A percentile compares a stretch with the other conserved stretches of the same genome.
Evolutionary conservation across 2,329 filamentous ascomycete species (phyloP).

Genomic region (Bipolaris victoriae): DNA sequence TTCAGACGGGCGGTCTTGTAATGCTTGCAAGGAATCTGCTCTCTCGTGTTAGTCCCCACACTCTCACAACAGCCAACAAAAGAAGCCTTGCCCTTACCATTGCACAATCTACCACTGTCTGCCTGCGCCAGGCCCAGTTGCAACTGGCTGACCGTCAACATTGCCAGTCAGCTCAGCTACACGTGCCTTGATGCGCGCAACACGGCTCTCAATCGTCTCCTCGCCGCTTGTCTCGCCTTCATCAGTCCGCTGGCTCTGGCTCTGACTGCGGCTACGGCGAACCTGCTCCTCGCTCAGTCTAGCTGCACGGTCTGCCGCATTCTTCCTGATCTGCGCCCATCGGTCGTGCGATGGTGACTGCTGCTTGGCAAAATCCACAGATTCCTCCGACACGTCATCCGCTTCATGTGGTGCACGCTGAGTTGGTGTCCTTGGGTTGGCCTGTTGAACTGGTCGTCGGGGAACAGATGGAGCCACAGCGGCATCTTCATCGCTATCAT

Average conservation of each 20-base stretch:
- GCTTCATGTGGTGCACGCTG: slow-evolving; percentile 23
- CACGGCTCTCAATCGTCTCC: slow-evolving; percentile 95
- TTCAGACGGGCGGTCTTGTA: slow-evolving; percentile 20
- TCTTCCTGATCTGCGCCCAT: slow-evolving; percentile 96
- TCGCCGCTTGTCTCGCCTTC: slow-evolving; percentile 93
- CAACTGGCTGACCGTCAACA: slow-evolving; percentile 34
- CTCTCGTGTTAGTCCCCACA: not conserved
- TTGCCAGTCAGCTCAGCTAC: slow-evolving; percentile 87
- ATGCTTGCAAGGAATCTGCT: slow-evolving; percentile 16
- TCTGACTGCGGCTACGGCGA: slow-evolving; percentile 61
- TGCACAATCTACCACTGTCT: slow-evolving; percentile 26
- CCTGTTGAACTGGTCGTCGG: slow-evolving; percentile 30
- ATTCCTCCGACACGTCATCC: slow-evolving; percentile 52
- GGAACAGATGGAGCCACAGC: slow-evolving; percentile 30
- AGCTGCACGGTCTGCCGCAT: slow-evolving; percentile 81
- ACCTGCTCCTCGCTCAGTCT: slow-evolving; percentile 70
- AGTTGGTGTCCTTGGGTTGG: slow-evolving; percentile 25
- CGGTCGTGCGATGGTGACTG: slow-evolving; percentile 67
- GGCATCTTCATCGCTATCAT: slow-evolving; percentile 43
- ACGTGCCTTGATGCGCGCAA: slow-evolving; percentile 95
- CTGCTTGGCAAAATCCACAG: slow-evolving; percentile 46
- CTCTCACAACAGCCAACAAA: not conserved
- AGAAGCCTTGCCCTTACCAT: slow-evolving; percentile 16
- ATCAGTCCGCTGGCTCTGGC: slow-evolving; percentile 66
- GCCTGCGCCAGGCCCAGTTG: slow-evolving; percentile 14